These are phyloP conservation scores for Dendrocalamus latiflorus DNA, from an alignment of 202 grass and related monocot genomes.

Conservation along the genomic window DNA sequence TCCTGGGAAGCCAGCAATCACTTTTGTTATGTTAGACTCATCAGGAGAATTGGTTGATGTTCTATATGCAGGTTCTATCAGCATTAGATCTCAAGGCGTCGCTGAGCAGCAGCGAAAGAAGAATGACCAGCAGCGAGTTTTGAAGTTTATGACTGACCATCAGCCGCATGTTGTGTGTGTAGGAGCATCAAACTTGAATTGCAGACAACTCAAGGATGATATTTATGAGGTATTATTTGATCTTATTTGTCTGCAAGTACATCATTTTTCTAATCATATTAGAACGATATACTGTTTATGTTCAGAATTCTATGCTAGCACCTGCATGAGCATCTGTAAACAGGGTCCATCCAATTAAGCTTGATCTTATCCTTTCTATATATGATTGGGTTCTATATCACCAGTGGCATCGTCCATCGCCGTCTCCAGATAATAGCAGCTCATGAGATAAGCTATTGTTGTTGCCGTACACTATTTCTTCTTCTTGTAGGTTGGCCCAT, in stretches of 20 bases:
- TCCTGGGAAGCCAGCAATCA: conserved; percentile 87
- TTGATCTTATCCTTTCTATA: background rate
- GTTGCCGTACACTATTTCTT: background rate
- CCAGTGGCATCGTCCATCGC: background rate
- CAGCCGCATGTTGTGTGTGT: conserved; percentile 83
- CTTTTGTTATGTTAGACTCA: conserved; percentile 90
- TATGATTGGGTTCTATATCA: background rate
- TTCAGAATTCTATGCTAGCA: background rate
- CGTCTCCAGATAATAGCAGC: background rate
- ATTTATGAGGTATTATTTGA: conserved; percentile 73
- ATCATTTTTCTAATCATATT: background rate
- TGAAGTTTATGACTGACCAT: conserved; percentile 94
- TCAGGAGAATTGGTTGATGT: conserved; percentile 95
- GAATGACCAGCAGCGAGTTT: conserved; percentile 82
- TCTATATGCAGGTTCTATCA: conserved; percentile 88
- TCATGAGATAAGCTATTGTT: background rate
- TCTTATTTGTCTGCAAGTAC: background rate
- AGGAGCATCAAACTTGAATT: conserved; percentile 81
- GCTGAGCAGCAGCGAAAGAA: conserved; percentile 82
- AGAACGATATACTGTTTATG: background rate
- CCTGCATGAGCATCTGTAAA: background rate
- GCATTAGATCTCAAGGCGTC: conserved; percentile 74
- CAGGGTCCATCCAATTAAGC: background rate
- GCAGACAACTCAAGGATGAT: conserved; percentile 96
- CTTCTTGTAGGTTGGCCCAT: background rate